These are phyloP conservation scores for Chaetomium sp. DNA, from an alignment of 2,329 filamentous ascomycete genomes.

Conservation along the genomic window DNA sequence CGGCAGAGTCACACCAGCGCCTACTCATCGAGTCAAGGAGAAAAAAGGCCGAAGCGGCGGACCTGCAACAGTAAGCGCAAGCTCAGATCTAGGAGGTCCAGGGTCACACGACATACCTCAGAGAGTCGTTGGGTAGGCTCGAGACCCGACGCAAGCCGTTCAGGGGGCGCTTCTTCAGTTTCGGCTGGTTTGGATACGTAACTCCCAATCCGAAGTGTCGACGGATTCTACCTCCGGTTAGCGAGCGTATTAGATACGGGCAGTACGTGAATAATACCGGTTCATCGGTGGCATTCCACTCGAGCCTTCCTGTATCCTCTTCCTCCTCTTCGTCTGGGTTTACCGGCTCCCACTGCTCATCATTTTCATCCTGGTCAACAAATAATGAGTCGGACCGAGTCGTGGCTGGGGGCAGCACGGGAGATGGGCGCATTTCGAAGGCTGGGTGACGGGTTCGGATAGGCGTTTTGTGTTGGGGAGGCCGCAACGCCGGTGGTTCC, in stretches of 20 bases:
- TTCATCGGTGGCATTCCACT: slow-evolving; percentile 66
- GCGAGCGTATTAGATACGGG: slow-evolving; percentile 9
- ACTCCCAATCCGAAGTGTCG: slow-evolving; percentile 39
- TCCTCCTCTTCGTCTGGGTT: slow-evolving; percentile 51
- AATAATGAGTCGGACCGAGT: slow-evolving; percentile 54
- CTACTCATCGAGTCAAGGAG: slow-evolving; percentile 12
- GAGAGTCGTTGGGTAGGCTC: slow-evolving; percentile 70
- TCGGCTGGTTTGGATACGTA: slow-evolving; percentile 26
- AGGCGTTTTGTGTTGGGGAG: slow-evolving; percentile 35
- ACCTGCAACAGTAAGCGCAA: slow-evolving; percentile 26
- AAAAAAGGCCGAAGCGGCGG: slow-evolving; percentile 30
- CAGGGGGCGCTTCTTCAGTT: slow-evolving; percentile 10
- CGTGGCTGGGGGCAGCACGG: slow-evolving; percentile 36
- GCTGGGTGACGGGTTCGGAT: slow-evolving; percentile 27
- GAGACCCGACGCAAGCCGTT: slow-evolving; percentile 35
- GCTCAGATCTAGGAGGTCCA: neutral
- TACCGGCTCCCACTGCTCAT: slow-evolving; percentile 65
- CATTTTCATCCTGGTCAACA: slow-evolving; percentile 58
- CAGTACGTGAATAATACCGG: slow-evolving; percentile 37
- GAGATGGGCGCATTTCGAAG: slow-evolving; percentile 32
- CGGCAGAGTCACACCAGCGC: neutral
- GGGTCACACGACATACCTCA: slow-evolving; percentile 46
- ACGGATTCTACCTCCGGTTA: slow-evolving; percentile 37
- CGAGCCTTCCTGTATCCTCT: slow-evolving; percentile 60
- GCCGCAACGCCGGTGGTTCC: slow-evolving; percentile 31